Evolutionary conservation across 2,329 filamentous ascomycete species (phyloP).

Genomic region (Pseudogymnoascus sp.): DNA sequence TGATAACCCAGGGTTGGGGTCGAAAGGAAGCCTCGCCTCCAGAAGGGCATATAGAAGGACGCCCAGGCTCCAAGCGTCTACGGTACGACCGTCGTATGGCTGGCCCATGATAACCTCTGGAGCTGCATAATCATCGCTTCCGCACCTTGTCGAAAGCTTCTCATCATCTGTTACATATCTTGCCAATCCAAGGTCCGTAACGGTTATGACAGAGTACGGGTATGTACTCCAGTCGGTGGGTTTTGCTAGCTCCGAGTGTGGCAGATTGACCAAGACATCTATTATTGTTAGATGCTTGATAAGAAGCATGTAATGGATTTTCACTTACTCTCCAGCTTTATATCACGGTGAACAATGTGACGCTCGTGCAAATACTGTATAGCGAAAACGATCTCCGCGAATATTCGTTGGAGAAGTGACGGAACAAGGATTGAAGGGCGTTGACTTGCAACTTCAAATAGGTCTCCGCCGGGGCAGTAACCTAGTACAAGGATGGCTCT

Average conservation of each 20-base stretch:
- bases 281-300: conserved; percentile 9
- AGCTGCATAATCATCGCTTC: conserved; percentile 93
- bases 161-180: conserved; percentile 78
- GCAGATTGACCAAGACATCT: conserved; percentile 89
- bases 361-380: conserved; percentile 77
- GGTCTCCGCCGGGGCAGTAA: conserved; percentile 87
- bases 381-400: conserved; percentile 79
- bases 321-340: conserved; percentile 88
- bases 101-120: conserved; percentile 95
- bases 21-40: conserved; percentile 88
- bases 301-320: background rate
- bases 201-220: conserved; percentile 73
- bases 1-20: conserved; percentile 68
- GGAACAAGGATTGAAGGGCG: conserved; percentile 61
- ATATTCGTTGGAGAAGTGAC: conserved; percentile 69
- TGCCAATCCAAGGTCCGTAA: conserved; percentile 87
- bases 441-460: conserved; percentile 83
- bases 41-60: conserved; percentile 89
- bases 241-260: conserved; percentile 56
- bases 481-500: conserved; percentile 79
- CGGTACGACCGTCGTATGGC: conserved; percentile 83
- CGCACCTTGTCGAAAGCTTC: conserved; percentile 85
- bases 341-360: conserved; percentile 89
- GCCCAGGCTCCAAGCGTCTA: conserved; percentile 90
- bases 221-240: conserved; percentile 63